These are phyloP conservation scores for Lodderomyces parapsilosis DNA, from an alignment of 1,139 yeast species.

Conservation along the genomic window DNA sequence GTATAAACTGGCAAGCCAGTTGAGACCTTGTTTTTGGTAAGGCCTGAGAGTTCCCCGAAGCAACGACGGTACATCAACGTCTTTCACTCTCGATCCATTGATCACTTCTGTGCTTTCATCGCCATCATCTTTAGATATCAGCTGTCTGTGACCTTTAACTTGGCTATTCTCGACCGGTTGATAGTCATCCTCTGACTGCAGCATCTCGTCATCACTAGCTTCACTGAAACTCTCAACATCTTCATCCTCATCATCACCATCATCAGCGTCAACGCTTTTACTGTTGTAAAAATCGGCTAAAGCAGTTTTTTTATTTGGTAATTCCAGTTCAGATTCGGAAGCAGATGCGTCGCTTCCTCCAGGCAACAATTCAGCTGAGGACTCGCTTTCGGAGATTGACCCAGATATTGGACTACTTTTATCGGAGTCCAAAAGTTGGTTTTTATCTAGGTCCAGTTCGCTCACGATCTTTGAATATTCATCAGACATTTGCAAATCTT, in stretches of 20 bases:
- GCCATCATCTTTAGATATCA: constrained; percentile 10
- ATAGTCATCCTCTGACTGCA: not conserved
- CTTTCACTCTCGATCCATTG: constrained; percentile 55
- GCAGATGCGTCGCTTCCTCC: constrained; percentile 1
- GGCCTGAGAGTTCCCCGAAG: constrained; percentile 83
- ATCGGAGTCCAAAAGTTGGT: constrained; percentile 25
- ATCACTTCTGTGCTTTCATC: constrained; percentile 21
- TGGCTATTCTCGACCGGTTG: not conserved
- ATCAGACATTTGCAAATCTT: not conserved
- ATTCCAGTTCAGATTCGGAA: constrained; percentile 2
- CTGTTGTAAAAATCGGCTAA: not conserved
- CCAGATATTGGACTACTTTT: constrained; percentile 13
- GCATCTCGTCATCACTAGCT: constrained; percentile 9
- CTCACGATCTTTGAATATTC: not conserved
- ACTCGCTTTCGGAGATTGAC: constrained; percentile 2
- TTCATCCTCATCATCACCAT: constrained; percentile 3
- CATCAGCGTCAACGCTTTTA: not conserved
- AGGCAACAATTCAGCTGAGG: not conserved
- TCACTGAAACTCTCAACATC: constrained; percentile 1
- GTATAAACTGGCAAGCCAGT: constrained; percentile 94
- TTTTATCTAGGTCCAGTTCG: constrained; percentile 10
- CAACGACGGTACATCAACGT: constrained; percentile 67
- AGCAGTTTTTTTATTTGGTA: not conserved
- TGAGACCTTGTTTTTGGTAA: constrained; percentile 93
- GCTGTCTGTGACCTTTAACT: constrained; percentile 1